Base-by-base conservation (phyloP, 805 yeast genomes). In the Wickerhamiella bombiphila region DNA sequence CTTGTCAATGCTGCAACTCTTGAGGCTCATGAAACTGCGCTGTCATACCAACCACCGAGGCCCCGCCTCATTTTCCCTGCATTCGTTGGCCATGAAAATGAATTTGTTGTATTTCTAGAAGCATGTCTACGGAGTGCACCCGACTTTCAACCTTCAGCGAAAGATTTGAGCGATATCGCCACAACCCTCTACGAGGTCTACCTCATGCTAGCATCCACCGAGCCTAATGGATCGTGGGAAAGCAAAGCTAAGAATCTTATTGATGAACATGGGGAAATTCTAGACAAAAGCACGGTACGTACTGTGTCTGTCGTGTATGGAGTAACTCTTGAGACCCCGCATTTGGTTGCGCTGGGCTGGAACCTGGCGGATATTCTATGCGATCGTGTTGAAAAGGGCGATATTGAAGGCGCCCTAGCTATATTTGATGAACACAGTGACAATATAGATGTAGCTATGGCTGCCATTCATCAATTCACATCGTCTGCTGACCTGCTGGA, bases 21-120 rank as follows among this genome's bases (percentile, higher is more conserved):
- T 14, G 46, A 30, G 16, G 35, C 29, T 4, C 42, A 45, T 1
- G 44, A 39, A 17, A 31, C 39, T 7, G 46, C 34, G 22, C 36
- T 42, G n/a, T 22, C 65, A 52, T 91, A 91, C 55, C 76, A 77
- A 36, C 95, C 97, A 1, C 98, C 98, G 3, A 69, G 76, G 36
- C 97, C 97, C 5, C 68, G 85, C 32, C 64, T 88, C 29, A 80
- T 88, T 1, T 91, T 83, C 53, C 76, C 88, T 2, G 74, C 93
- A 1, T 91, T 91, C 55, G 72, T 80, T n/a, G 71, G 76, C 46
- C 82, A 80, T 53, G 85, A 91, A 0, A 71, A 76, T 51, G 91
- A 86, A 52, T 88, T 91, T 65, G 91, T 86, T 19, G 80, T 81
- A 5, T 91, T 91, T 45, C 57, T 91, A 40, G 98, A 91, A 54